Base-by-base conservation (phyloP, 2,329 filamentous ascomycete species). In the Venturia carpophila region DNA sequence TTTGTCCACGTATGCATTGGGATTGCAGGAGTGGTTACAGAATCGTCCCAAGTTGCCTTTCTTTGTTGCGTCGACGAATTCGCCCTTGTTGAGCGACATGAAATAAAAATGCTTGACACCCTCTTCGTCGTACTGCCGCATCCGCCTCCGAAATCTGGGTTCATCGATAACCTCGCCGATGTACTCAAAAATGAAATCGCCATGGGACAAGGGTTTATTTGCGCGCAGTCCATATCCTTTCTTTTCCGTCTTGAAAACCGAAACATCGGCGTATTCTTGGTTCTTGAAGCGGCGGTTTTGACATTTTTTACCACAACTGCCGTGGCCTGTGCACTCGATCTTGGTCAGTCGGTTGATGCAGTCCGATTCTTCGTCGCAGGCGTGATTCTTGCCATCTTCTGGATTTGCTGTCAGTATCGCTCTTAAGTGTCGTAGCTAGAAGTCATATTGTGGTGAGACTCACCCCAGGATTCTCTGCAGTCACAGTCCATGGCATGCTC, bases 81-180 rank as follows among this genome's bases (percentile, higher is more conserved):
- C 94, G 72, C 87, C 90, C 75, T 96, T 96, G 73, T 87, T 96
- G 68, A 99, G 86, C 37, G 94, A 97, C 94, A 99, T 99, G 80
- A 99, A 99, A 78, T 99, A 99, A 76, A 99, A 99, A 77, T 99
- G 94, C 76, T 95, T 96, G 82, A 99, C 97, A 67, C 92, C 92
- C 75, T 97, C 91, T 60, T 94, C 84, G 73, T 97, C 92, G 76
- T 99, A 99, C 72, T 95, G 89, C 47, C 91, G 80, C 87, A 95
- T 97, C 67, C 94, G 91, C 66, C 87, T 86, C 65, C 92, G 89
- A 73, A 97, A 97, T 13, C 89, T 89, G 39, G 85, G 83, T 77
- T 99, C 93, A 71, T 95, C 93, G 74, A 99, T 97, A 70, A 97
- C 94, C 77, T 99, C 94, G 71, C 94, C 94, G 71, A 99, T 93